Base-by-base conservation (phyloP, 805 yeast genomes). In the Zygotorulaspora chibaensis region DNA sequence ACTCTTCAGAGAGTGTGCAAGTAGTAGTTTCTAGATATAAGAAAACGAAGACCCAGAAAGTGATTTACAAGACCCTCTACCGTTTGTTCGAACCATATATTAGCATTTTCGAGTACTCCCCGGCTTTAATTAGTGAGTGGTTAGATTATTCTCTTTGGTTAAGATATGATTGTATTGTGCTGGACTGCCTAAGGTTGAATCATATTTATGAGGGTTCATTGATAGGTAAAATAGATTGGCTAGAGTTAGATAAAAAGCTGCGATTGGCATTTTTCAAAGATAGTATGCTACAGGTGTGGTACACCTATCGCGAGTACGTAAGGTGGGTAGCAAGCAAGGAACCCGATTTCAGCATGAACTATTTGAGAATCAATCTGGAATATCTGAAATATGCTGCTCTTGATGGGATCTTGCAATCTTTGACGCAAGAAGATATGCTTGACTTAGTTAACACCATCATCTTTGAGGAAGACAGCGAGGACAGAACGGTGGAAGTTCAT, bases 201-300 rank as follows among this genome's bases (percentile, higher is more conserved):
- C 60, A 57, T 36, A 42, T 44, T 2, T 56, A 55, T 42, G 58
- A 48, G 12, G 64, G 63, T 1, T 17, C 42, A 2, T 31, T 62
- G 13, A 30, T 55, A 2, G 59, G 62, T 2, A 45, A 51, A 1
- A 16, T 62, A 2, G 59, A 62, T 35, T 57, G 61, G 58, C 53
- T 63, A 4, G 41, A 43, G 16, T 40, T 62, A 8, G 56, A 50
- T 34, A 45, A 45, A 1, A 45, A 52, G n/a, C 42, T 53, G 2
- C 45, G 55, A 25, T 35, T 61, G 13, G 62, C 55, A 1, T 44
- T 46, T 16, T 61, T 63, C 45, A 43, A 47, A 23, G 45, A 43
- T n/a, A 53, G 51, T 23, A 46, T 62, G 45, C 45, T 64, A 15
- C 63, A 62, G 46, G 51, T 50, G 2, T 61, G 66, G 63, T 64